phyloP scores from a whole-genome alignment of 306 rosid species.

The Hippophae rhamnoides region DNA sequence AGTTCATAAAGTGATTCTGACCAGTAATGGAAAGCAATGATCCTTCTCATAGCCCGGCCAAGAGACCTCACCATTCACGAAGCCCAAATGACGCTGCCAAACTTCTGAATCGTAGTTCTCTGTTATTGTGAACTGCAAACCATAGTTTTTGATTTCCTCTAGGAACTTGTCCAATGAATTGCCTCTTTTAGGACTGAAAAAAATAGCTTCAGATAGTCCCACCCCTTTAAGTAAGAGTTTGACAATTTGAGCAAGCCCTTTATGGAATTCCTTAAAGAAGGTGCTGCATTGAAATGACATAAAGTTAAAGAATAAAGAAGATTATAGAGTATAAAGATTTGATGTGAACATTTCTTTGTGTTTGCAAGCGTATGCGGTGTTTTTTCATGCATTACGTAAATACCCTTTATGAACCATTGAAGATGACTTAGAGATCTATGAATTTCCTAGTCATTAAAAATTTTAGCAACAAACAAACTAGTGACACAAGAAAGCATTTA shows the following conservation, averaged over 20 bases:
- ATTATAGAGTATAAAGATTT: constrained; percentile 25
- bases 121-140: constrained; percentile 44
- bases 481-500: constrained; percentile 6
- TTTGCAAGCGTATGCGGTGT: constrained; percentile 26
- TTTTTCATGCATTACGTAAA: constrained; percentile 14
- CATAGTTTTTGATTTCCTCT: constrained; percentile 44
- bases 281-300: constrained; percentile 54
- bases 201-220: constrained; percentile 47
- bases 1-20: constrained; percentile 51
- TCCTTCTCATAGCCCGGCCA: constrained; percentile 67
- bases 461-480: constrained; percentile 7
- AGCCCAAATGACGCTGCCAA: constrained; percentile 48
- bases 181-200: constrained; percentile 74
- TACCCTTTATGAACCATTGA: constrained; percentile 17
- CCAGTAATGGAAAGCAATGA: constrained; percentile 69
- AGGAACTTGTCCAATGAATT: constrained; percentile 60
- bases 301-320: constrained; percentile 21
- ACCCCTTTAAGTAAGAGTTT: constrained; percentile 38
- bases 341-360: constrained; percentile 22
- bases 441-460: constrained; percentile 23
- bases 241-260: constrained; percentile 51
- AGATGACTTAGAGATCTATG: constrained; percentile 17
- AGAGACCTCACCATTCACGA: constrained; percentile 41
- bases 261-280: constrained; percentile 72
- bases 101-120: constrained; percentile 57